Base-by-base conservation (phyloP, 2,329 filamentous ascomycete species). In the Colletotrichum filicis region DNA sequence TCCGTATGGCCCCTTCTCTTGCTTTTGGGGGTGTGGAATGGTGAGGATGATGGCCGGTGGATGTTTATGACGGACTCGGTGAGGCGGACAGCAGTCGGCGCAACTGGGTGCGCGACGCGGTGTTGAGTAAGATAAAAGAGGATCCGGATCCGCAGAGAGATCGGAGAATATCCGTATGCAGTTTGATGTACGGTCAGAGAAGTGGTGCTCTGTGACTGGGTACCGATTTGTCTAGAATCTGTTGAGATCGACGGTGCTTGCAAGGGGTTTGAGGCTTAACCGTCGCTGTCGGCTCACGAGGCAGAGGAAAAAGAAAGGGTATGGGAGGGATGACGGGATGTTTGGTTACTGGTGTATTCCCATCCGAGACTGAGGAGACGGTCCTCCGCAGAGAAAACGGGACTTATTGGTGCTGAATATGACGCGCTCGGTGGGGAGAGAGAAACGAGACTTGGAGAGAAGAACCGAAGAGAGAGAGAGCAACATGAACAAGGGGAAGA, bases 181-280 rank as follows among this genome's bases (percentile, higher is more conserved):
- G 55, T 65, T 57, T 57, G 60, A 60, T 62, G 37, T 22, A 49
- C 35, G 53, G 60, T 22, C 30, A 32, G 26, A 63, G 32, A 28
- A 63, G 46, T 53, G 46, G 60, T 24, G 28, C 60, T 14, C 35
- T 37, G n/a, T 24, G 49, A 35, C 42, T 16, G 28, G n/a, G 28
- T 32, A 32, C 53, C 22, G 26, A 63, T 53, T 16, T 37, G 53
- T 46, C 19, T 19, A n/a, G 19, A 46, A 42, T 65, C 55, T 64
- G 66, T 61, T 70, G 66, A 56, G 70, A 70, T 70, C 66, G 66
- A 70, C 66, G 46, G 35, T 32, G 59, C 69, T 58, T 64, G n/a
- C 30, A 32, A 26, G 22, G 22, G 22, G 22, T 24, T 28, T 56
- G 12, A 24, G 24, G 28, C 22, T 55, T 28, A 24, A 16, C 26